Evolutionary conservation across 116 monocot genomes (phyloP).

Genomic region (Zostera marina): DNA sequence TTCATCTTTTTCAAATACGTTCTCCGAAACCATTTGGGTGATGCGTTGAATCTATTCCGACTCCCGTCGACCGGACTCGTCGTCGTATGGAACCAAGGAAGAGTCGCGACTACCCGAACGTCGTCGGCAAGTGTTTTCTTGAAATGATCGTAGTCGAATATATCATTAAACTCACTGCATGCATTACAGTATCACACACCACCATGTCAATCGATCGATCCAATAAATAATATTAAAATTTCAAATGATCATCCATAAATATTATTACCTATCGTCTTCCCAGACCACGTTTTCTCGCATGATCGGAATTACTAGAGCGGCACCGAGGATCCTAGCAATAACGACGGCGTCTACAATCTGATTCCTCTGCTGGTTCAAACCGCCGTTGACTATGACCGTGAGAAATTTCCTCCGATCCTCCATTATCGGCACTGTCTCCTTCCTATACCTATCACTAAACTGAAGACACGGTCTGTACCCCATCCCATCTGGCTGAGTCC

Average conservation of each 20-base stretch:
- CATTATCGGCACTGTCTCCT: conserved; percentile 11
- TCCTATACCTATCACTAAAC: conserved; percentile 33
- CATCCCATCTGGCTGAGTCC: conserved; percentile 65
- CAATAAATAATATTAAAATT: too few species aligned
- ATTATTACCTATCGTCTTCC: conserved; percentile 68
- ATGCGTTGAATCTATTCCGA: conserved; percentile 43
- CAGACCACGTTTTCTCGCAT: conserved; percentile 76
- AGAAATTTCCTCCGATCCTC: conserved; percentile 47
- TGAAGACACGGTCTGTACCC: conserved; percentile 55
- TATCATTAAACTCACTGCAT: conserved; percentile 60
- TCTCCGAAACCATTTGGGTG: conserved; percentile 51
- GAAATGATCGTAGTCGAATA: conserved; percentile 86
- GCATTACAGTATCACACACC: background rate
- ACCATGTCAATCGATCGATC: background rate
- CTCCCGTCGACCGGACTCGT: conserved; percentile 54
- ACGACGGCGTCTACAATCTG: conserved; percentile 90
- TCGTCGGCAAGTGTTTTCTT: conserved; percentile 52
- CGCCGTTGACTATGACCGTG: conserved; percentile 67
- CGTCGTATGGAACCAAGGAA: conserved; percentile 79
- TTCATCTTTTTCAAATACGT: conserved; percentile 25
- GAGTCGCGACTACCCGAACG: conserved; percentile 58
- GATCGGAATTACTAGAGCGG: conserved; percentile 68
- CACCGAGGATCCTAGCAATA: conserved; percentile 81
- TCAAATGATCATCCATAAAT: too few species aligned
- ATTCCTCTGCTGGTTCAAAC: conserved; percentile 83